Evolutionary conservation across 352 stramenopile species (phyloP), one percentile per base, ranked within the genome.

Genomic region (Saprolegnia parasitica): DNA sequence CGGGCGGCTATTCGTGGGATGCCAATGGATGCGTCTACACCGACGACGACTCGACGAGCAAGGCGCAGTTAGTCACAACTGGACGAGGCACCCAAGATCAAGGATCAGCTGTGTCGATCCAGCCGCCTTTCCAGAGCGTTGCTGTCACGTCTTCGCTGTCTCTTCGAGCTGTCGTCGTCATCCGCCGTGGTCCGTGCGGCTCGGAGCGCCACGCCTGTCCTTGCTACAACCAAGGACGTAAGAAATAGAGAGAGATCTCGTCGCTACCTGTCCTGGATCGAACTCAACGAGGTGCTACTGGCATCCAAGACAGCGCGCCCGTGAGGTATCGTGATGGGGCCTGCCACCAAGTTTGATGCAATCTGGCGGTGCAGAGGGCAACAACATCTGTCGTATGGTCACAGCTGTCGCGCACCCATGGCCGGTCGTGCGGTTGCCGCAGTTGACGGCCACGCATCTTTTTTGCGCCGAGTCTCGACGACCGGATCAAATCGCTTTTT

Each of bases 71-170:
- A 60, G 52, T 60, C 52, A 60, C 52, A 9, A 4, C 35, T 60
- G 52, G 52, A 60, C 52, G 35, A 60, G 52, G 52, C 52, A 60
- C 52, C 52, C 52, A 60, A 60, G 24, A 60, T 60, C 24, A 20
- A 16, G 24, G 35, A 60, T 60, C 52, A 60, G 52, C 52, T 60
- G 52, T 60, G 24, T 49, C 42, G 42, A 49, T 49, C 42, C 18
- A n/a, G 11, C 42, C 11, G 42, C 42, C 42, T 49, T 49, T 49
- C 42, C 10, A 4, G 42, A 35, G 29, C 29, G 42, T n/a, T 49
- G 42, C 42, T 16, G 24, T 40, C 52, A 60, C 35, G 52, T n/a
- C 20, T n/a, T 60, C 20, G 52, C 24, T 60, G 52, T 60, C 52
- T 60, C 24, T 60, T 60, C 35, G 52, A 2, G 29, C 2, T 49